phyloP scores from a whole-genome alignment of 768 basidiomycete species.

The Russula virescens region DNA sequence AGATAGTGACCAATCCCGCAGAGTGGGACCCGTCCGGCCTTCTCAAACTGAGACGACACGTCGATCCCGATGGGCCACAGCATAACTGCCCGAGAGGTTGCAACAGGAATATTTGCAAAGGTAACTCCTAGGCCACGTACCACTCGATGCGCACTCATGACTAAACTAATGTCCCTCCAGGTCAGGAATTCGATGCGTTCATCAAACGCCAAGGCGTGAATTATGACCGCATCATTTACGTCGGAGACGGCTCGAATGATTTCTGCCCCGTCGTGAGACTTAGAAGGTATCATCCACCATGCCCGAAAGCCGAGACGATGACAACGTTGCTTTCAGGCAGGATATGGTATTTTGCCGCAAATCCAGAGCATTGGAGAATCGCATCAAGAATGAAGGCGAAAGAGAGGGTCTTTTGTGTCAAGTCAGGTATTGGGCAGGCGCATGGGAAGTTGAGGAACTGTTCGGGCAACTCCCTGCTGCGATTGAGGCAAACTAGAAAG shows the following conservation, averaged over 20 bases:
- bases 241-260: conserved; percentile 94
- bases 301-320: neutral
- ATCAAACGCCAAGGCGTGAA: conserved; percentile 50
- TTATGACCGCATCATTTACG: conserved; percentile 79
- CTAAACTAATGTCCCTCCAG: conserved; percentile 34
- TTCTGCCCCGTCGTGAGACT: conserved; percentile 88
- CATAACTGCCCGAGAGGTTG: conserved; percentile 86
- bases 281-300: conserved; percentile 46
- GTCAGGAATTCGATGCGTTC: conserved; percentile 89
- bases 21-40: conserved; percentile 66
- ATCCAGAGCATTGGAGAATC: conserved; percentile 69
- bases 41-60: conserved; percentile 67
- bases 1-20: conserved; percentile 91
- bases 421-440: conserved; percentile 84
- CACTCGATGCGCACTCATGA: neutral
- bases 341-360: conserved; percentile 80
- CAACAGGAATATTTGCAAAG: conserved; percentile 98
- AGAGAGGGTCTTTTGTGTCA: conserved; percentile 60
- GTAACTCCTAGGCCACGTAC: conserved; percentile 31
- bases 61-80: conserved; percentile 72
- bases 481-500: conserved; percentile 1
- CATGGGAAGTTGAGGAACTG: conserved; percentile 93
- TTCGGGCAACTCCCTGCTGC: conserved; percentile 34
- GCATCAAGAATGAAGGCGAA: conserved; percentile 68
- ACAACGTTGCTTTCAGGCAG: conserved; percentile 44